Base-by-base conservation (phyloP, 441 rosid genomes). In the Pelargonium myrrhifolium region DNA sequence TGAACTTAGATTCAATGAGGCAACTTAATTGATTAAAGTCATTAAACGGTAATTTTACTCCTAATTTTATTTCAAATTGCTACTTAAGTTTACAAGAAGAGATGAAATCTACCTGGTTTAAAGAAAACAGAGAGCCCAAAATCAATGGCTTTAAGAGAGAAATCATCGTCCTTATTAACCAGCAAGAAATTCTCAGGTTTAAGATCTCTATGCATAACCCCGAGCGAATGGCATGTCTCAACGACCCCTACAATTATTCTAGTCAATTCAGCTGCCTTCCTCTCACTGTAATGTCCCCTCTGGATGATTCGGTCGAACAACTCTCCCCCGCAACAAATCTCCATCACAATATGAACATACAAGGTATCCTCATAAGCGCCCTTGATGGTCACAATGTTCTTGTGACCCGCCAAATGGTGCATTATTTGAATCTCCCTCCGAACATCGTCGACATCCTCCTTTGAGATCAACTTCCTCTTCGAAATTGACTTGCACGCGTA, bases 111-210 rank as follows among this genome's bases (percentile, higher is more conserved):
- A 93, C 99, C 97, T 78, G 97, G 98, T 79, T 73, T 87, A 73
- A 91, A 94, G 84, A 89, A 94, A 69, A 88, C 79, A 1, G 99
- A 94, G 79, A 94, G 93, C 42, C 99, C 99, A 75, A 94, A 94
- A 65, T 94, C 98, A 5, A 92, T 94, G 5, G 96, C 84, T 71
- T 93, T 93, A 18, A 93, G 90, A 0, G 85, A 72, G 4, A 93
- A 76, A 6, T 89, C 97, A 77, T 93, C 99, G 65, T 84, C 82
- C 6, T 88, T 83, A 68, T 24, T 77, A 0, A 85, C 80, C 74
- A 93, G 91, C 45, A 93, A 89, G 76, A 93, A 93, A 79, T 93
- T 93, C 81, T 93, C 99, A 17, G 99, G 99, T 83, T 93, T 93
- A 75, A 93, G 83, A 73, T 93, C 98, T 58, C 98, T 78, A 61